Evolutionary conservation across 306 rosid species (phyloP).

Genomic region (Glycine soja): DNA sequence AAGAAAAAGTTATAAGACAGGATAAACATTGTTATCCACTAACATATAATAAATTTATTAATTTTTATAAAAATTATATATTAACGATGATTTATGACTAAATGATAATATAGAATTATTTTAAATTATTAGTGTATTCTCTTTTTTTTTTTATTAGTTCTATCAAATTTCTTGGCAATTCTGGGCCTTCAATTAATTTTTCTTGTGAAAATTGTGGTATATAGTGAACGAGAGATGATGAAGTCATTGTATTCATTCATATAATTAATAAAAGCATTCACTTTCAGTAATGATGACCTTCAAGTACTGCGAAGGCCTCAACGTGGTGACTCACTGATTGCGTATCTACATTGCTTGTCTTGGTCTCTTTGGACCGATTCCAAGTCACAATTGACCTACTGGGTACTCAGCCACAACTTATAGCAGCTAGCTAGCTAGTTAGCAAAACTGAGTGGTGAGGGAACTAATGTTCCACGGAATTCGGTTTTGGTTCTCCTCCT

Average conservation of each 20-base stretch:
- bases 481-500: not conserved
- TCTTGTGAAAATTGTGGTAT: constrained; percentile 11
- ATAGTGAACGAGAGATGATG: constrained; percentile 7
- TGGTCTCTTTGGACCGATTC: constrained; percentile 35
- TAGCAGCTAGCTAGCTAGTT: constrained; percentile 40
- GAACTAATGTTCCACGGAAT: constrained; percentile 7
- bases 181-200: not conserved
- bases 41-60: no score
- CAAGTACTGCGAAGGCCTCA: constrained; percentile 18
- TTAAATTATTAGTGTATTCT: no score
- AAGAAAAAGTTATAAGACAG: no score
- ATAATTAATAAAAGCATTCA: constrained; percentile 22
- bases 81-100: no score
- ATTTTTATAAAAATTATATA: no score
- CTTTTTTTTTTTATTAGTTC: not conserved
- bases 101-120: no score
- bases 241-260: not conserved
- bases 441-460: not conserved
- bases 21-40: no score
- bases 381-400: not conserved
- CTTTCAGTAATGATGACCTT: constrained; percentile 44
- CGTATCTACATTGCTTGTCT: constrained; percentile 43
- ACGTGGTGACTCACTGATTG: constrained; percentile 38
- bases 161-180: not conserved
- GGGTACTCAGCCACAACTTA: not conserved